Percentiles rank a stretch among this genome's conserved stretches.
These are phyloP conservation scores for Dactylis glomerata DNA, from an alignment of 176 grass and related monocot genomes.

Conservation along the genomic window DNA sequence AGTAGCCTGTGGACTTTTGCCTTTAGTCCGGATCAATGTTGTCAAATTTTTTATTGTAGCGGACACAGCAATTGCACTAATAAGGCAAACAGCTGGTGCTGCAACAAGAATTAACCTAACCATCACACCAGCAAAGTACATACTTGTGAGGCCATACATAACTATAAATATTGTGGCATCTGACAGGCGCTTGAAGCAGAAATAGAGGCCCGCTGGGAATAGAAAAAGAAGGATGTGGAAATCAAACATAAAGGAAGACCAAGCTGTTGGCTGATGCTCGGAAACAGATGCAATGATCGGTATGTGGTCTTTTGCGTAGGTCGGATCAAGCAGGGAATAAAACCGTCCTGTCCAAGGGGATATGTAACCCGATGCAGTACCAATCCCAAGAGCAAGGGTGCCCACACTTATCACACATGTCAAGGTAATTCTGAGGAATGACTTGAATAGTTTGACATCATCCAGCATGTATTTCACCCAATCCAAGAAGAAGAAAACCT, in stretches of 20 bases:
- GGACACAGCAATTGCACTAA: conserved; percentile 87
- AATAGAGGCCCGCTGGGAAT: conserved; percentile 93
- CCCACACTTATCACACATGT: conserved; percentile 78
- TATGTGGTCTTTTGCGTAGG: conserved; percentile 99
- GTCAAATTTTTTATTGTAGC: conserved; percentile 95
- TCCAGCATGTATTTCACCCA: conserved; percentile 93
- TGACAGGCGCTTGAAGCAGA: conserved; percentile 92
- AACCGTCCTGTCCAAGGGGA: conserved; percentile 97
- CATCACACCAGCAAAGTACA: conserved; percentile 99
- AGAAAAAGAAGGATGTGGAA: conserved; percentile 99
- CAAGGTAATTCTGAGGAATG: conserved; percentile 84
- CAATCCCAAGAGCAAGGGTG: conserved; percentile 82
- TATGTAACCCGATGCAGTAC: conserved; percentile 92
- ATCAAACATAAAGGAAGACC: conserved; percentile 99
- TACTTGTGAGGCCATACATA: conserved; percentile 98
- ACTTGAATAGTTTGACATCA: conserved; percentile 78
- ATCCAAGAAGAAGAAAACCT: conserved; percentile 91
- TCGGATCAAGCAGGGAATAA: conserved; percentile 97
- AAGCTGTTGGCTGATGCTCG: conserved; percentile 98
- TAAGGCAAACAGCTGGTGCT: conserved; percentile 91
- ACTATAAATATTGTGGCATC: conserved; percentile 97
- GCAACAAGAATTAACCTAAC: conserved; percentile 96
- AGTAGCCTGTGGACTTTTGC: conserved; percentile 50
- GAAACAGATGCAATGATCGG: conserved; percentile 97
- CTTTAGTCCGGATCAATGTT: conserved; percentile 72